phyloP scores from a whole-genome alignment of 2,329 filamentous ascomycete genomes.

The Penicillium corylophilum region DNA sequence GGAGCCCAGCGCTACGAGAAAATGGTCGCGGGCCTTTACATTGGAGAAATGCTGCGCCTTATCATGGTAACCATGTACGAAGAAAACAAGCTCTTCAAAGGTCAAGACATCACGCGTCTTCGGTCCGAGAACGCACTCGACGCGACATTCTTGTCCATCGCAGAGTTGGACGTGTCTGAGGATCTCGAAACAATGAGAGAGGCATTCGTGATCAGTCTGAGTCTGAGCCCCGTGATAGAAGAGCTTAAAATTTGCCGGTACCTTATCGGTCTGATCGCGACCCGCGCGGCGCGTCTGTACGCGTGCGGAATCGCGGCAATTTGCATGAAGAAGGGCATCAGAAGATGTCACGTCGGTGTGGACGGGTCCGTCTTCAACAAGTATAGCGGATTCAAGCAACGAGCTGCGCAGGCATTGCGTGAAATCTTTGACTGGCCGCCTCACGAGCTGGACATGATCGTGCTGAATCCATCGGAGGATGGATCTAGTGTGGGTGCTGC shows the following conservation, averaged over 20 bases:
- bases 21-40: conserved; percentile 90
- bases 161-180: conserved; percentile 91
- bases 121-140: conserved; percentile 82
- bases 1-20: conserved; percentile 94
- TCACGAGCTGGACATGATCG: conserved; percentile 74
- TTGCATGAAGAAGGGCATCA: conserved; percentile 85
- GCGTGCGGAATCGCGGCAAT: conserved; percentile 95
- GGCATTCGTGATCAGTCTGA: conserved; percentile 71
- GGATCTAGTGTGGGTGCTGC: conserved; percentile 89
- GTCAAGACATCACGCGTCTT: conserved; percentile 74
- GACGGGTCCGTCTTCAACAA: conserved; percentile 95
- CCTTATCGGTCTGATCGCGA: conserved; percentile 89
- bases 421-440: conserved; percentile 88
- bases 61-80: conserved; percentile 81
- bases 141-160: conserved; percentile 82
- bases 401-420: conserved; percentile 47
- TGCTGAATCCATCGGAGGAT: conserved; percentile 82
- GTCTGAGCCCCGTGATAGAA: conserved; percentile 65
- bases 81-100: conserved; percentile 71
- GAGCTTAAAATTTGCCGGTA: conserved; percentile 86
- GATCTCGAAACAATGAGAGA: conserved; percentile 82
- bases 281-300: conserved; percentile 84
- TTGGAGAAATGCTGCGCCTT: conserved; percentile 88
- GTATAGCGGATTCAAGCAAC: conserved; percentile 19
- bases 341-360: conserved; percentile 84